Evolutionary conservation across 805 yeast genomes (phyloP), one percentile per base, ranked within the genome.

Genomic region (Schwanniomyces pseudopolymorphus): DNA sequence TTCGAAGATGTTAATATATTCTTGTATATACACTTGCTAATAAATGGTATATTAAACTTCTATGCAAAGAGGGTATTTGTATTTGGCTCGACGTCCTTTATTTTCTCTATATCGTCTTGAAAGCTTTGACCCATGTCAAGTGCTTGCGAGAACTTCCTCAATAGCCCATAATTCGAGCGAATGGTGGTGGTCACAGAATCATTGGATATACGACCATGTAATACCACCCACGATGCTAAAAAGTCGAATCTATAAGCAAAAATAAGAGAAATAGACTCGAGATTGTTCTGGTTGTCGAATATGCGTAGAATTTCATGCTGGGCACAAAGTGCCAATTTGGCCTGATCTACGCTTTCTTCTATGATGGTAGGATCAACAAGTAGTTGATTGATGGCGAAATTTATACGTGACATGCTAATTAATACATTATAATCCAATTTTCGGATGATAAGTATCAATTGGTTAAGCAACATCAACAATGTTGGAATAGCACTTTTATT

Each of bases 171-270:
- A 33, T 44, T 44, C 5, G 14, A 11, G n/a, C 33, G 33, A 13
- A 44, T 19, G 5, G 9, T n/a, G 2, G 13, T 4, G 4, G 13
- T 39, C 4, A 19, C 20, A n/a, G 28, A 13, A 22, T 14, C 9
- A 11, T 27, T 20, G 7, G 39, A n/a, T 5, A 16, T 20, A 20
- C 64, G 44, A 28, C 49, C 50, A 20, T 45, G 21, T 17, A 63
- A 31, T 5, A 70, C 57, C 3, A 57, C 47, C 77, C 77, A 72
- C 3, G 67, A 56, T 2, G 64, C 75, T 35, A 72, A 36, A 6
- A 69, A 58, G 46, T 72, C 77, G 44, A 55, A 64, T 42, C 54
- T 56, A 52, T 70, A 70, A 16, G 51, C 54, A 21, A 56, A 45
- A 1, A 69, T 26, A 2, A 66, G 47, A 5, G 26, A 25, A 7